A percentile compares a stretch with the other conserved stretches of the same genome.
These are phyloP conservation scores for Saccharum spontaneum DNA, from an alignment of 176 grass and related monocot species.

Conservation along the genomic window DNA sequence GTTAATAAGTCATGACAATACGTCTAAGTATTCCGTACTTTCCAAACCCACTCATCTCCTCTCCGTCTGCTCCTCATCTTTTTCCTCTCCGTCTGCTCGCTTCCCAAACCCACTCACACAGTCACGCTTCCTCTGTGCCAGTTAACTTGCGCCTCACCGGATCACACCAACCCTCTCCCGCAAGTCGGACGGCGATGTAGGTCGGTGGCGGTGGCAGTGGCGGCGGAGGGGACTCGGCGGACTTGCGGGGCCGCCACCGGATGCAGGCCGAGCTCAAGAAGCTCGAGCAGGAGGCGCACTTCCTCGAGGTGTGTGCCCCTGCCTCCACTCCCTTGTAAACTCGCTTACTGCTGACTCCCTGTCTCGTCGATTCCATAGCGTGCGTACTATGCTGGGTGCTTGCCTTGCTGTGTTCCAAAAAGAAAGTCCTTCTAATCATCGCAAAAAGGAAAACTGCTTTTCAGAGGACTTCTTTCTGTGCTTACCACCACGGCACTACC, in stretches of 20 bases:
- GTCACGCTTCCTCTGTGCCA: constrained; percentile 9
- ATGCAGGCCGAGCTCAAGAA: constrained; percentile 73
- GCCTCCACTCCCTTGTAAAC: background rate
- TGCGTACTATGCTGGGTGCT: background rate
- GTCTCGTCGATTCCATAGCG: background rate
- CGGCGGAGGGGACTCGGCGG: constrained; percentile 18
- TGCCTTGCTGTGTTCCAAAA: background rate
- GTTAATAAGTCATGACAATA: too few relatives aligned
- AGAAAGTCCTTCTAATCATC: background rate
- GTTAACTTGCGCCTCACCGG: constrained; percentile 10
- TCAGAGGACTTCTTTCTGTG: background rate
- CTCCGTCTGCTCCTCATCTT: constrained; percentile 10
- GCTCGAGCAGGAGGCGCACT: constrained; percentile 63
- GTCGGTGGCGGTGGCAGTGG: constrained; percentile 5
- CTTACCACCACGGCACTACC: background rate
- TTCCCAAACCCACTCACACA: constrained; percentile 31
- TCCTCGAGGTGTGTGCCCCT: constrained; percentile 44
- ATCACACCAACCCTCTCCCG: background rate
- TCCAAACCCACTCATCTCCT: constrained; percentile 15
- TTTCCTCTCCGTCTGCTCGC: background rate
- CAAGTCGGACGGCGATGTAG: constrained; percentile 42
- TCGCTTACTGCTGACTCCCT: background rate
- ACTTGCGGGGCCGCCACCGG: constrained; percentile 58
- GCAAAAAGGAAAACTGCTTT: background rate
- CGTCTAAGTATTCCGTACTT: too few relatives aligned